Percentiles rank a stretch among this genome's conserved stretches.
phyloP scores from a whole-genome alignment of 768 basidiomycete genomes.

The Ramaria sp. region DNA sequence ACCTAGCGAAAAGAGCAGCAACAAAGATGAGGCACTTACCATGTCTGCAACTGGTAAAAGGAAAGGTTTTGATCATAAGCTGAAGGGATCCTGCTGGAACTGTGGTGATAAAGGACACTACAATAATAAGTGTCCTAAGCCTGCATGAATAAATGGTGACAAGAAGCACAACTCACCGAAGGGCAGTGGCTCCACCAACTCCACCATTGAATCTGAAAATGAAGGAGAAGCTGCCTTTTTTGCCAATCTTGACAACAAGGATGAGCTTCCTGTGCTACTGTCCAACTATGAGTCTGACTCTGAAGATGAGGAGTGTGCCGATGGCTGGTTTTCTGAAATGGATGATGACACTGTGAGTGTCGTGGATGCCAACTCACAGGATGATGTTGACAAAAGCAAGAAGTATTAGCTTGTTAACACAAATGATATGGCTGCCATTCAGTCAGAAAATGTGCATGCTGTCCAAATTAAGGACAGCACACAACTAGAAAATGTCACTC shows the following conservation, averaged over 20 bases:
- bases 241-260: no score
- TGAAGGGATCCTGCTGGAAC: constrained; percentile 16
- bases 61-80: constrained; percentile 1
- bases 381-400: not conserved
- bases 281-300: no score
- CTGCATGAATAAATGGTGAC: constrained; percentile 2
- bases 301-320: not conserved
- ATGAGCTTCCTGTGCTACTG: no score
- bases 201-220: no score
- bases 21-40: constrained; percentile 15
- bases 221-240: no score
- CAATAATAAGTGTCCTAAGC: constrained; percentile 18
- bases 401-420: not conserved
- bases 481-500: not conserved
- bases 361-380: not conserved
- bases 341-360: no score
- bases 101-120: constrained; percentile 21
- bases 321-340: not conserved
- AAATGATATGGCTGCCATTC: not conserved
- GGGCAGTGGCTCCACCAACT: constrained; percentile 5
- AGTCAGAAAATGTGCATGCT: not conserved
- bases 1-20: constrained; percentile 9
- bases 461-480: not conserved
- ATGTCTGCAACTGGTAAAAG: constrained; percentile 8
- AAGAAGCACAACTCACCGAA: constrained; percentile 11